phyloP scores from a whole-genome alignment of 1,284 basidiomycete species.

The Sporisorium reilianum region DNA sequence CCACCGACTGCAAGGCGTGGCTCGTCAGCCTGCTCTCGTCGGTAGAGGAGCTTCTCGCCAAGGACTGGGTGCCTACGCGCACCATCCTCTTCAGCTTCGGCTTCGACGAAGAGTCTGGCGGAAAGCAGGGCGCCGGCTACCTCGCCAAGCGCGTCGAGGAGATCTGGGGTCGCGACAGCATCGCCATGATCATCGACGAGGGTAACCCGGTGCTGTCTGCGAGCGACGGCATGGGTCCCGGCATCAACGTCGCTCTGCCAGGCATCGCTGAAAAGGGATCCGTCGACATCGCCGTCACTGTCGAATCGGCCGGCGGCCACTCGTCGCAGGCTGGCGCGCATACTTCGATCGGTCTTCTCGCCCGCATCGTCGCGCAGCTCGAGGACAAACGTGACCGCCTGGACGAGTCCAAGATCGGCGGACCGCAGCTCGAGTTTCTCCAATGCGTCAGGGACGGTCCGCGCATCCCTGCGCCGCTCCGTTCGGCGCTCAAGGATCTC shows the following conservation, averaged over 20 bases:
- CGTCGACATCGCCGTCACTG: conserved; percentile 64
- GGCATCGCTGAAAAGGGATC: conserved; percentile 78
- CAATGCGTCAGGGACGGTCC: conserved; percentile 73
- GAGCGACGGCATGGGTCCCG: conserved; percentile 36
- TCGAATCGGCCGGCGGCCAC: conserved; percentile 76
- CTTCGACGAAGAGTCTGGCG: conserved; percentile 77
- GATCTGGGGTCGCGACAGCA: conserved; percentile 55
- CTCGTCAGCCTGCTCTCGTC: conserved; percentile 72
- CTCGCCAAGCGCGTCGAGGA: conserved; percentile 51
- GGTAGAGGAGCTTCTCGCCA: conserved; percentile 71
- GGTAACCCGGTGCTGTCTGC: conserved; percentile 52
- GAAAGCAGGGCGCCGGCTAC: conserved; percentile 61
- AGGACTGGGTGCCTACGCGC: conserved; percentile 70
- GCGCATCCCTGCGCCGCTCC: conserved; percentile 71
- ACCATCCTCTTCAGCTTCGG: conserved; percentile 76
- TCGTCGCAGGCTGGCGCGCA: conserved; percentile 71
- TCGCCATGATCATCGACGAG: conserved; percentile 65
- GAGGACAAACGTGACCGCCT: conserved; percentile 44
- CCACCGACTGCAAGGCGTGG: conserved; percentile 70
- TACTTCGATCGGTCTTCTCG: conserved; percentile 45
- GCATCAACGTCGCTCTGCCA: conserved; percentile 69
- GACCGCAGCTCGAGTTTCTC: conserved; percentile 70
- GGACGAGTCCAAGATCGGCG: conserved; percentile 35
- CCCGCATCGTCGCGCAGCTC: conserved; percentile 37
- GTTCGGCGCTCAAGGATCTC: conserved; percentile 69